Base-by-base conservation (phyloP, 179 eudicot genomes). In the Gypsophila paniculata region DNA sequence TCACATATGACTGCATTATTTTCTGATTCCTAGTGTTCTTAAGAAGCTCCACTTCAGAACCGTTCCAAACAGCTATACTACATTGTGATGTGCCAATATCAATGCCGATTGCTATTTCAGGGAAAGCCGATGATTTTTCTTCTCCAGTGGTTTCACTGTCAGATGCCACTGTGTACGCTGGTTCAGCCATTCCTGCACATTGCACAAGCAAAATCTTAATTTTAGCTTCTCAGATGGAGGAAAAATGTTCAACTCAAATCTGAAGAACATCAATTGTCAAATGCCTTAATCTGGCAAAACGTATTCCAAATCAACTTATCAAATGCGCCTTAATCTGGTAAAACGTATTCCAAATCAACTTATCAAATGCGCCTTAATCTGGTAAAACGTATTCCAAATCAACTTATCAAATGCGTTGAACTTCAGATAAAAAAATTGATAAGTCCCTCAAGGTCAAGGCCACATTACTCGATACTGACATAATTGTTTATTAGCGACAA, bases 1-100 rank as follows among this genome's bases (percentile, higher is more conserved):
- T 90, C 19, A 92, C 96, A 61, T 75, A 90, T 0, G 96, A 92
- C 51, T 75, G 84, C 84, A 92, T 87, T 15, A 82, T 67, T 72
- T 88, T 92, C 81, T 88, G 92, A 78, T 90, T 80, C 46, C 92
- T 77, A 5, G 87, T 85, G 80, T 88, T 90, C 49, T 83, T 81
- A 39, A 93, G 80, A 68, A 93, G 89, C 72, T 87, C 88, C 6
- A 90, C 83, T 72, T 84, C 85, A 22, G 98, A 88, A 63, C 96
- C 96, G 32, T 84, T 86, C 98, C 98, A 93, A 49, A 89, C 69
- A 3, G 98, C 98, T 29, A 87, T 85, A 68, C 98, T 87, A 55
- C 91, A 86, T 66, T 93, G 92, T 51, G 88, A 90, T 61, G 95
- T 90, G 61, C 98, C 98, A 26, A 93, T 81, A 78, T 93, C 98